A percentile compares a stretch with the other conserved stretches of the same genome.
These are phyloP conservation scores for Allium sativum DNA, from an alignment of 106 monocot genomes.

Conservation along the genomic window DNA sequence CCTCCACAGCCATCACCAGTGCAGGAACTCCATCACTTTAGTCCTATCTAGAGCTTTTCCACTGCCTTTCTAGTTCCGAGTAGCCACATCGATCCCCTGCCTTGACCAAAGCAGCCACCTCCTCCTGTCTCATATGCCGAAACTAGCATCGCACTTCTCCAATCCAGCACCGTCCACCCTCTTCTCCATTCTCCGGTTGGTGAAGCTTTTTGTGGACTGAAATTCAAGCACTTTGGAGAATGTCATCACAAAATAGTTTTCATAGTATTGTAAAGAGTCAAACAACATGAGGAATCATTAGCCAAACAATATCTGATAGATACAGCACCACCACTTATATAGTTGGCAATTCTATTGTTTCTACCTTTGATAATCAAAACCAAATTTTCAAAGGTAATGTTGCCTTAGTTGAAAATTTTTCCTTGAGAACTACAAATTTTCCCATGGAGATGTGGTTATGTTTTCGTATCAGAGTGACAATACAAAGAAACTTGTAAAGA, in stretches of 20 bases:
- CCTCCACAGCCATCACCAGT: too few species aligned
- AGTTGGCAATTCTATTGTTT: slow-evolving; percentile 63
- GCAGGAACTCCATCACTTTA: too few species aligned
- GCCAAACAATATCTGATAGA: slow-evolving; percentile 64
- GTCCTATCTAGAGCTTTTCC: too few species aligned
- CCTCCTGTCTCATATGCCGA: too few species aligned
- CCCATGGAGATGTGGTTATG: slow-evolving; percentile 62
- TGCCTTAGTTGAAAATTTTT: slow-evolving; percentile 60
- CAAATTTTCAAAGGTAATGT: slow-evolving; percentile 48
- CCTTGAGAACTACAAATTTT: slow-evolving; percentile 65
- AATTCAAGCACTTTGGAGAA: slow-evolving; percentile 17
- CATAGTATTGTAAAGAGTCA: slow-evolving; percentile 39
- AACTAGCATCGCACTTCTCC: too few species aligned
- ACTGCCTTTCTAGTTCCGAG: too few species aligned
- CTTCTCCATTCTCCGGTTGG: too few species aligned
- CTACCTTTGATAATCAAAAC: slow-evolving; percentile 43
- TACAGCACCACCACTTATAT: slow-evolving; percentile 44
- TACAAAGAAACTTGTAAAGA: slow-evolving; percentile 44
- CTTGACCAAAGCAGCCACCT: too few species aligned
- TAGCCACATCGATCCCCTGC: too few species aligned
- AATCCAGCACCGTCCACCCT: too few species aligned
- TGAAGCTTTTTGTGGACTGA: too few species aligned
- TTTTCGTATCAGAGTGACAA: slow-evolving; percentile 25
- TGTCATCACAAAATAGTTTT: slow-evolving; percentile 35
- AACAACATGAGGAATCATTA: slow-evolving; percentile 28